These are phyloP conservation scores for Kewa caespitosa DNA, from an alignment of 179 eudicot genomes.

Conservation along the genomic window DNA sequence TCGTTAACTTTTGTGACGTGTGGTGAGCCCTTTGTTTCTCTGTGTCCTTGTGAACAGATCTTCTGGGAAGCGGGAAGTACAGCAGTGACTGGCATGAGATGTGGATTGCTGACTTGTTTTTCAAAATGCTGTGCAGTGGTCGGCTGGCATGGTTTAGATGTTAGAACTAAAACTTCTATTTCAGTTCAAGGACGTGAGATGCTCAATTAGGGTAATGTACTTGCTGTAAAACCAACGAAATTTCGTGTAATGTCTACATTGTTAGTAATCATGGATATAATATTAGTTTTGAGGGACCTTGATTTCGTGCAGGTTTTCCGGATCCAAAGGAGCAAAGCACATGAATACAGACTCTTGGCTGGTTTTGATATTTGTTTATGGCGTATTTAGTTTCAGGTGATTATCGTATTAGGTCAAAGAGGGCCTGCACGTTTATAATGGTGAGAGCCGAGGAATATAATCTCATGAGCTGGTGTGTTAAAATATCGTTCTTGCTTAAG, in stretches of 20 bases:
- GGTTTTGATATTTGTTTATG: background rate
- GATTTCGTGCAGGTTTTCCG: conserved; percentile 6
- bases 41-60: conserved; percentile 22
- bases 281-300: background rate
- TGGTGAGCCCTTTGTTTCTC: background rate
- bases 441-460: background rate
- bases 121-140: background rate
- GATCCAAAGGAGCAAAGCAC: background rate
- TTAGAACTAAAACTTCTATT: conserved; percentile 9
- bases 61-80: conserved; percentile 13
- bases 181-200: conserved; percentile 8
- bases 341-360: background rate
- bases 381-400: background rate
- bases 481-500: background rate
- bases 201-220: conserved; percentile 15
- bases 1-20: background rate
- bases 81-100: conserved; percentile 4
- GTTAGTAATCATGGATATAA: conserved; percentile 7
- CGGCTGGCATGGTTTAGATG: conserved; percentile 5
- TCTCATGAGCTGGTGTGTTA: background rate
- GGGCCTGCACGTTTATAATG: background rate
- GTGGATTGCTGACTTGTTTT: background rate
- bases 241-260: background rate
- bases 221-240: conserved; percentile 1
- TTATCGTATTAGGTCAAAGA: background rate